Evolutionary conservation across 2,329 filamentous ascomycete species (phyloP), one percentile per base, ranked within the genome.

Genomic region (Boeremia exigua): DNA sequence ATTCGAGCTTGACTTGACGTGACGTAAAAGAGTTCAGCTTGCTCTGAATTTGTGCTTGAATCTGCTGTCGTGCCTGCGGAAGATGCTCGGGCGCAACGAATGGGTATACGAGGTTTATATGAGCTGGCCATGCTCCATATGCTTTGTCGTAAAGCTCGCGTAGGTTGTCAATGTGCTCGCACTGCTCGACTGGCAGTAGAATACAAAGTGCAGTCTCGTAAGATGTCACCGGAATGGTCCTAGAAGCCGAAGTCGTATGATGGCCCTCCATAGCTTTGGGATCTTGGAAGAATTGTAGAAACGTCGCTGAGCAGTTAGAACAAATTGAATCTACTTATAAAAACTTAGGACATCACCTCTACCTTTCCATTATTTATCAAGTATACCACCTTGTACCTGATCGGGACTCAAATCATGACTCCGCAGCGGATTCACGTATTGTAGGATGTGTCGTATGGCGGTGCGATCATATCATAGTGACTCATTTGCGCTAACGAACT

Each of bases 81-180:
- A 90, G 76, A 8, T 63, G 61, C 2, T 82, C 79, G 0, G 78
- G 73, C 2, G 73, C 68, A 6, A 88, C 84, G 67, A 89, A 90
- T 0, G 87, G 88, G 66, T 89, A 89, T 19, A 88, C 63, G 25
- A 90, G 71, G 61, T 89, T 90, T 64, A 89, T 68, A 62, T 89
- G 87, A 11, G 86, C 84, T 3, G 87, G 86, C 87, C 88, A 90
- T 71, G 79, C 84, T 25, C 77, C 77, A 60, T 82, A 83, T 0
- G 82, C 79, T 57, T 84, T 85, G 70, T 90, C 87, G 72, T 89
- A 86, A 11, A 86, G 75, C n/a, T 77, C 79, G 39, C 87, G 82
- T 3, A 90, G 72, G 12, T 75, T 74, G 61, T 88, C 80, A 47
- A 87, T 69, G 3, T 80, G 63, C 1, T 75, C 58, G 76, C 82